phyloP scores from a whole-genome alignment of 495 filamentous ascomycete species.

The Podospora comata region DNA sequence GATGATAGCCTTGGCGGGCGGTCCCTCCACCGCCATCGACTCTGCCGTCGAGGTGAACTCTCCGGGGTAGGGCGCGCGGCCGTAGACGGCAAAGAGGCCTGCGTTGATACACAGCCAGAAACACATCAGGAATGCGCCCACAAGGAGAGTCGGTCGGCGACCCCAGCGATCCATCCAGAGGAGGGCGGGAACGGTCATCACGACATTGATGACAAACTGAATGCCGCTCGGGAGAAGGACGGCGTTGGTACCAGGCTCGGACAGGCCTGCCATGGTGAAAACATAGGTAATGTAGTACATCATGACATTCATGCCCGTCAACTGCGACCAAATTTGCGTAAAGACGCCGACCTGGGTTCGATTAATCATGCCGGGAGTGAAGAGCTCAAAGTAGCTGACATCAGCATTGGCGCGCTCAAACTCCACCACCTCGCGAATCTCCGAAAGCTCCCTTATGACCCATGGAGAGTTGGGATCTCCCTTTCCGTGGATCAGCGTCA shows the following conservation, averaged over 20 bases:
- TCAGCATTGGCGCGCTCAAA: conserved; percentile 62
- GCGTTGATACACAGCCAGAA: conserved; percentile 67
- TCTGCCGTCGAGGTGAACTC: conserved; percentile 40
- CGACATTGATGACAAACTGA: conserved; percentile 69
- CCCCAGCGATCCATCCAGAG: conserved; percentile 59
- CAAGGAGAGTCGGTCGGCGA: conserved; percentile 59
- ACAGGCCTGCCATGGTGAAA: conserved; percentile 68
- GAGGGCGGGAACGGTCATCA: conserved; percentile 55
- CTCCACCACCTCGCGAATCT: conserved; percentile 67
- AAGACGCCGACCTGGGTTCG: conserved; percentile 71
- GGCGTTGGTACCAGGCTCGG: conserved; percentile 39
- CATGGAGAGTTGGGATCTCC: conserved; percentile 60
- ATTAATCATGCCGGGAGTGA: conserved; percentile 70
- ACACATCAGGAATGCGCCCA: conserved; percentile 65
- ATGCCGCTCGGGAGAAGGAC: conserved; percentile 67
- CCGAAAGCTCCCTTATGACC: conserved; percentile 61
- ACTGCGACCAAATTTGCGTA: conserved; percentile 80
- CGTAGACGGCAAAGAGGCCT: conserved; percentile 57
- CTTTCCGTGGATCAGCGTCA: conserved; percentile 64
- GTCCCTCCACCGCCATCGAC: conserved; percentile 51
- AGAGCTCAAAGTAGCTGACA: conserved; percentile 65
- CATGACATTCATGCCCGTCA: conserved; percentile 86
- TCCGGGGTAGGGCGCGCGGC: conserved; percentile 38
- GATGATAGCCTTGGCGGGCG: conserved; percentile 66
- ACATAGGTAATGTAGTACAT: conserved; percentile 61